Evolutionary conservation across 2,329 filamentous ascomycete genomes (phyloP).

Genomic region (Trichoderma harzianum): DNA sequence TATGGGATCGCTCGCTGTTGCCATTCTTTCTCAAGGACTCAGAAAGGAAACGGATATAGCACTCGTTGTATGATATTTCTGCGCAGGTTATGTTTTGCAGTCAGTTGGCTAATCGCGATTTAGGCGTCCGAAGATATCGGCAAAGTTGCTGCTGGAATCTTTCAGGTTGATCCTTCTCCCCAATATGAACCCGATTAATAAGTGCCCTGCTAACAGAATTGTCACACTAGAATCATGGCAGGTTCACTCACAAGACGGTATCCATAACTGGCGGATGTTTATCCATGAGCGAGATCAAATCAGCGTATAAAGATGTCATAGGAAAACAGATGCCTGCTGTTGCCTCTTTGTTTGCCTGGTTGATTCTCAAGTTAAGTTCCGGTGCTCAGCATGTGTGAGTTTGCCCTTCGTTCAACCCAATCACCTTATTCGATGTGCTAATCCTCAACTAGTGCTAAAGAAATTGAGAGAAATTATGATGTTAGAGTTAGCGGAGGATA

Average conservation of each 20-base stretch:
- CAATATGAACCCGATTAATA: not conserved
- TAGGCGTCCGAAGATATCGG: conserved; percentile 7
- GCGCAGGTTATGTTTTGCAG: rapidly evolving
- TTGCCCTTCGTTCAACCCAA: not conserved
- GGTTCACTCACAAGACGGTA: conserved; percentile 1
- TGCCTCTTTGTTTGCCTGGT: not conserved
- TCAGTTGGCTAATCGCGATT: not conserved
- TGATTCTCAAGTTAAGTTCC: conserved; percentile 1
- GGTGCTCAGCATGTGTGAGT: conserved; percentile 16
- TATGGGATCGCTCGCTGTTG: conserved; percentile 1
- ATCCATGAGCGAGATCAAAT: not conserved
- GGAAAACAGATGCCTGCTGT: conserved; percentile 10
- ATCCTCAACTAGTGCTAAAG: not conserved
- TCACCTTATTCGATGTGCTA: not conserved
- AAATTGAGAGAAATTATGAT: conserved; percentile 3
- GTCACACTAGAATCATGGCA: not conserved
- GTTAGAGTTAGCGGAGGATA: conserved; percentile 1
- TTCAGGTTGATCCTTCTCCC: not conserved
- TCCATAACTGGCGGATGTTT: not conserved
- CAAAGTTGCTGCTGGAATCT: not conserved
- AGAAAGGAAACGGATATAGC: conserved; percentile 1
- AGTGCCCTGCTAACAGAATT: not conserved
- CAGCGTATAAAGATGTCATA: not conserved
- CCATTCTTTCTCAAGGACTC: not conserved
- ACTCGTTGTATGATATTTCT: not conserved